Percentiles rank a stretch among this genome's conserved stretches.
Conservation (phyloP, 2,329 filamentous ascomycete genomes). For the Diplodia seriata region DNA sequence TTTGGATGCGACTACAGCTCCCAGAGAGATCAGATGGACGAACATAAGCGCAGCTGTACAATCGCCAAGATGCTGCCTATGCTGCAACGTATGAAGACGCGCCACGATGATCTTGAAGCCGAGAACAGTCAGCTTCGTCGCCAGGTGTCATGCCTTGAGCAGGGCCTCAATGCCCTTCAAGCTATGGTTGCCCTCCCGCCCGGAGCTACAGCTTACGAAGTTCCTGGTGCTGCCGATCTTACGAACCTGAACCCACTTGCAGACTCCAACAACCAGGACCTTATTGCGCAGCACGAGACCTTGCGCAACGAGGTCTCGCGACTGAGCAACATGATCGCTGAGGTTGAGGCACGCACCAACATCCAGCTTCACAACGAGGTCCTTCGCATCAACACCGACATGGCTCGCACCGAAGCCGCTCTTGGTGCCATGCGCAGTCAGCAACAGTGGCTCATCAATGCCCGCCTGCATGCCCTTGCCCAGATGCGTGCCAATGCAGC, state of each 20-base stretch:
- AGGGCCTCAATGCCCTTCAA: conserved; percentile 50
- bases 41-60: conserved; percentile 52
- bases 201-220: conserved; percentile 3
- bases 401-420: conserved; percentile 64
- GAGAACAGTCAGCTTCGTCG: conserved; percentile 52
- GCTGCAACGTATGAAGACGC: conserved; percentile 47
- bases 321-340: conserved; percentile 61
- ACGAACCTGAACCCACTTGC: conserved; percentile 41
- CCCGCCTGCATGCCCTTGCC: conserved; percentile 28
- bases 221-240: conserved; percentile 40
- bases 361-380: conserved; percentile 70
- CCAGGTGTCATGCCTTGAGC: conserved; percentile 55
- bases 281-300: conserved; percentile 67
- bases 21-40: conserved; percentile 49
- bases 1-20: conserved; percentile 53
- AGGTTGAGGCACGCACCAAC: conserved; percentile 66
- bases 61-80: conserved; percentile 57
- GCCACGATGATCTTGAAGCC: conserved; percentile 51
- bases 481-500: conserved; percentile 28
- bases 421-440: conserved; percentile 30
- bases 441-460: conserved; percentile 32
- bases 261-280: conserved; percentile 55
- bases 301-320: conserved; percentile 66
- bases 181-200: conserved; percentile 29
- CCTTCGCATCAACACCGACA: conserved; percentile 66